phyloP scores from a whole-genome alignment of 257 asterid genomes.

The Solanum neorickii region DNA sequence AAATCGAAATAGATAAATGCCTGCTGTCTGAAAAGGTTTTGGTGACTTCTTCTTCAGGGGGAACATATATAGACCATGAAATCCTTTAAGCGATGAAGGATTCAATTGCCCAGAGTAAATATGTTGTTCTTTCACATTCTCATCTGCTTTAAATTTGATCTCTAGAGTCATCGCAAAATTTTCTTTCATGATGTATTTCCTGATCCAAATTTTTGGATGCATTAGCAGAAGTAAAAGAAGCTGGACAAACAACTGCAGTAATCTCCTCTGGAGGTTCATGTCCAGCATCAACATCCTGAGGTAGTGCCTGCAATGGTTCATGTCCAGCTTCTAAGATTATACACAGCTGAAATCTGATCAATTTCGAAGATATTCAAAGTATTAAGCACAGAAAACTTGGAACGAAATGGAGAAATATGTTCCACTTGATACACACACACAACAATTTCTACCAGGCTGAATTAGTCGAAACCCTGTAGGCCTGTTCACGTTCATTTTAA shows the following conservation, averaged over 20 bases:
- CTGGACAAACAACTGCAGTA: slow-evolving; percentile 53
- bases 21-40: too few species aligned
- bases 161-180: slow-evolving; percentile 25
- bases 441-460: background rate
- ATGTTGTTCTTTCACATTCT: background rate
- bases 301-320: slow-evolving; percentile 37
- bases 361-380: background rate
- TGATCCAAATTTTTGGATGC: slow-evolving; percentile 28
- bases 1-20: slow-evolving; percentile 19
- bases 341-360: background rate
- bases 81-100: slow-evolving; percentile 20
- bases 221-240: slow-evolving; percentile 9
- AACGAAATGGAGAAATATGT: background rate
- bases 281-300: slow-evolving; percentile 32
- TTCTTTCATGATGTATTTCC: slow-evolving; percentile 29
- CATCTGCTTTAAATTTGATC: background rate
- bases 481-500: background rate
- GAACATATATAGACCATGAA: slow-evolving; percentile 34
- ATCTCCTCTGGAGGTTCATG: slow-evolving; percentile 33
- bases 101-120: slow-evolving; percentile 13
- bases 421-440: background rate
- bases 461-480: background rate
- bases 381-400: background rate
- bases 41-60: too few species aligned
- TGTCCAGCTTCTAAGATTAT: slow-evolving; percentile 30